Evolutionary conservation across 495 filamentous ascomycete genomes (phyloP), one percentile per base, ranked within the genome.

Genomic region (Staphylotrichum longicolle): DNA sequence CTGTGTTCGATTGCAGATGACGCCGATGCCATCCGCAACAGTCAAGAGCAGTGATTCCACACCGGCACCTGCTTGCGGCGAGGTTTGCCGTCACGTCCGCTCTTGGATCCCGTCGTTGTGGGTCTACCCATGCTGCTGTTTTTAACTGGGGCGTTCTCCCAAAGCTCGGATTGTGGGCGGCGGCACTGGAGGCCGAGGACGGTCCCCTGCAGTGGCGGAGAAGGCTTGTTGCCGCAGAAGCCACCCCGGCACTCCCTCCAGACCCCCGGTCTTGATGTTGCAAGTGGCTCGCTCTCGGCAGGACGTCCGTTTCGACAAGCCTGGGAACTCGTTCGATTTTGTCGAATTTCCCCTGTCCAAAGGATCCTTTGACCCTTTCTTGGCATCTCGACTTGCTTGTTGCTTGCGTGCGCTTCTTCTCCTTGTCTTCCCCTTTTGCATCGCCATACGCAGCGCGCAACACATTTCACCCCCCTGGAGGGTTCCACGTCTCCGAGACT

Each of bases 381-480:
- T 59, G 56, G 56, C 62, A 54, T 60, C 44, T 55, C 15, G 39
- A 41, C 15, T 34, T 50, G 33, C 40, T 63, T 55, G 51, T 50
- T 50, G 57, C 60, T 58, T 58, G 49, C 40, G 39, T 30, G 50
- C 37, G 20, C 27, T 41, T 11, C 27, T 54, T 27, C 12, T 57
- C 20, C 39, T 30, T 33, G 27, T 50, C 34, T 54, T 33, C 34
- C 49, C 32, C 33, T 57, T 54, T 51, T 32, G 32, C 4, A 20
- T 32, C 39, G 10, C 34, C 49, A 46, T 8, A 46, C 58, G 48
- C 45, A 42, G 10, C n/a, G 39, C 54, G 54, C 32, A 35, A 56
- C 65, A 50, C 56, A 46, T 7, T 39, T 10, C 47, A 27, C 40
- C 50, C 67, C 68, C 67, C 61, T 67, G 60, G 58, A 58, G 56